phyloP scores from a whole-genome alignment of 176 grass and related monocot species.

The Musa itinerans region DNA sequence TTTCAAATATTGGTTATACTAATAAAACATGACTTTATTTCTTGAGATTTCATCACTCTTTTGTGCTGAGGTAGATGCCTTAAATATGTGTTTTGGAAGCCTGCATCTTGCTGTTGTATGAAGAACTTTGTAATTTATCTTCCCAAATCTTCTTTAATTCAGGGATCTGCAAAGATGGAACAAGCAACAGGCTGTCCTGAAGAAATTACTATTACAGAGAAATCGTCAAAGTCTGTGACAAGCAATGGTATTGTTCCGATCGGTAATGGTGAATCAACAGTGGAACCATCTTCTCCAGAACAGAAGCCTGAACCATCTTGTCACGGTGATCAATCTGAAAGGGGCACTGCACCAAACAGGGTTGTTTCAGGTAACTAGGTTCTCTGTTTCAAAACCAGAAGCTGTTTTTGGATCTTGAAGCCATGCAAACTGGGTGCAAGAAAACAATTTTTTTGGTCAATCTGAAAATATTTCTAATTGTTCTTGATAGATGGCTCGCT shows the following conservation, averaged over 20 bases:
- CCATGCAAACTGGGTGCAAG: not conserved
- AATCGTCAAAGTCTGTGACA: conserved; percentile 19
- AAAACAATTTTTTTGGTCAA: not conserved
- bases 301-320: conserved; percentile 42
- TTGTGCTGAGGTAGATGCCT: too few relatives aligned
- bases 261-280: conserved; percentile 43
- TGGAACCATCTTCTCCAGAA: conserved; percentile 44
- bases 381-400: conserved; percentile 18
- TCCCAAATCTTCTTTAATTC: conserved; percentile 15
- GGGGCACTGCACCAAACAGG: conserved; percentile 12
- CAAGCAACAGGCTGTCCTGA: conserved; percentile 32
- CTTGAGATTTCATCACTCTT: too few relatives aligned
- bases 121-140: not conserved
- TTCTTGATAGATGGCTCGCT: not conserved
- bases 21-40: too few relatives aligned
- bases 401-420: not conserved
- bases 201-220: conserved; percentile 33
- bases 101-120: too few relatives aligned
- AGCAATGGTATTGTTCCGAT: conserved; percentile 31
- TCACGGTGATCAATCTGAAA: conserved; percentile 26
- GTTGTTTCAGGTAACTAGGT: conserved; percentile 21
- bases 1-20: too few relatives aligned
- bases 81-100: too few relatives aligned
- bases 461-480: not conserved
- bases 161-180: conserved; percentile 43